Conservation (phyloP, 306 rosid species). For the Myrica gale region DNA sequence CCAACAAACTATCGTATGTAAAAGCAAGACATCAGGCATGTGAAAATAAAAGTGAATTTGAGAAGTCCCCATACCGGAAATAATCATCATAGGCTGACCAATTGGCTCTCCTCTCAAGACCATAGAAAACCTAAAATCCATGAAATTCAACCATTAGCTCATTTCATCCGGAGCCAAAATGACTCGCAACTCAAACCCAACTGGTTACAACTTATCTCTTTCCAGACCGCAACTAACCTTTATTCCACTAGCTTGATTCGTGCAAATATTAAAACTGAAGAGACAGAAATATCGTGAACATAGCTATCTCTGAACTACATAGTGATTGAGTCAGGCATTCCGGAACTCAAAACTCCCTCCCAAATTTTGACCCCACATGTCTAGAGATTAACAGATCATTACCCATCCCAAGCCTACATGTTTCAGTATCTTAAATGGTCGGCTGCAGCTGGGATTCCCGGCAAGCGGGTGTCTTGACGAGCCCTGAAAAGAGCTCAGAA, state of each 20-base stretch:
- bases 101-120: slow-evolving; percentile 61
- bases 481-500: not conserved
- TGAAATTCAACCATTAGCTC: slow-evolving; percentile 24
- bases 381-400: too few species aligned
- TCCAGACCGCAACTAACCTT: not conserved
- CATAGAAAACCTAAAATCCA: slow-evolving; percentile 49
- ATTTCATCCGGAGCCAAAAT: not conserved
- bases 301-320: too few species aligned
- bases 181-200: slow-evolving; percentile 6
- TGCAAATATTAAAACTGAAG: not conserved
- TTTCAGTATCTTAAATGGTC: too few species aligned
- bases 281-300: too few species aligned
- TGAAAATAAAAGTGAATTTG: slow-evolving; percentile 16
- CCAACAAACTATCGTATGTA: not conserved
- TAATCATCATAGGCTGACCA: slow-evolving; percentile 69
- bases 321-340: too few species aligned
- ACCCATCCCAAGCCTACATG: too few species aligned
- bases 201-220: not conserved
- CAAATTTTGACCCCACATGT: too few species aligned
- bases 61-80: slow-evolving; percentile 57
- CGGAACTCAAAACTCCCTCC: too few species aligned
- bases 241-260: not conserved
- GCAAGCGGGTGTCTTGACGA: too few species aligned
- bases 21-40: slow-evolving; percentile 4
- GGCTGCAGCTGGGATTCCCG: too few species aligned